Base-by-base conservation (phyloP, 2,329 filamentous ascomycete species). In the Aspergillus brasiliensis region DNA sequence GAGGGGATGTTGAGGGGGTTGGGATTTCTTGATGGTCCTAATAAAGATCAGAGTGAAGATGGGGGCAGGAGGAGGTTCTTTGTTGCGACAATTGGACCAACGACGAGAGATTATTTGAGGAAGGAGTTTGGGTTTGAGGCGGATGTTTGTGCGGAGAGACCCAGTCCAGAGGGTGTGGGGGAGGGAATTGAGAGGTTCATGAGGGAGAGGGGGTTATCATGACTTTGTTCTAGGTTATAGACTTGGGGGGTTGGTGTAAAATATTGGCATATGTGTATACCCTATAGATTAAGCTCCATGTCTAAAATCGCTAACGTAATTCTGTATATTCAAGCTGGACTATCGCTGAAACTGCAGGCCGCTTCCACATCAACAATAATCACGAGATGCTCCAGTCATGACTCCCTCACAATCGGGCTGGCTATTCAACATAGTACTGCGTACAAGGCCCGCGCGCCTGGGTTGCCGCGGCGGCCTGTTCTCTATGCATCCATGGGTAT, bases 31-130 rank as follows among this genome's bases (percentile, higher is more conserved):
- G 57, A 21, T 44, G n/a, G n/a, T n/a, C n/a, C n/a, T n/a, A 5
- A 19, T n/a, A 8, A 46, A 15, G 56, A 19, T 40, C 34, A 10
- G 10, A 44, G 21, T 23, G 34, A 46, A 59, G 52, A 58, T 7
- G 21, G 27, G 59, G 52, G 15, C 52, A 44, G 28, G 58, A 54
- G 60, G 55, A 64, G 49, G 51, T 59, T 87, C 1, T 87, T 85
- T 63, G 81, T 98, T 62, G 91, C 89, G 13, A 96, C 93, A 0
- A 99, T 99, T 75, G 95, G 95, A 0, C 94, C 95, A 11, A 99
- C 95, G 17, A 99, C 95, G 10, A 84, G 88, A 63, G 87, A 92
- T 66, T 88, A 91, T 76, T 78, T 99, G 56, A 64, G 67, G 7
- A 65, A 63, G 38, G 71, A 72, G 21, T 79, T 76, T 68, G 78